These are phyloP conservation scores for Brettanomyces naardenensis DNA, from an alignment of 805 yeast genomes.

Conservation along the genomic window DNA sequence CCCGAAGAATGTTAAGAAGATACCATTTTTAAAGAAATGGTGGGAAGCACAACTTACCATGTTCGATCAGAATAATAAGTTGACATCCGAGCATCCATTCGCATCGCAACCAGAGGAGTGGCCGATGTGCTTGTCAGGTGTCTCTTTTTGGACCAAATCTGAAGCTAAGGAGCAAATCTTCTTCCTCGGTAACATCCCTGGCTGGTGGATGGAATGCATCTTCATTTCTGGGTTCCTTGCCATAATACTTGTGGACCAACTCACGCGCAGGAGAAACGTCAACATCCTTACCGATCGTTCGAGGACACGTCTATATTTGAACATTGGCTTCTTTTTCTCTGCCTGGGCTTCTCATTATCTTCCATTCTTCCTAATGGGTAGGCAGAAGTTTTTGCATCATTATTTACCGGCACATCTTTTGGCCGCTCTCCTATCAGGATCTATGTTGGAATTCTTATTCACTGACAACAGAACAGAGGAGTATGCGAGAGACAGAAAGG, in stretches of 20 bases:
- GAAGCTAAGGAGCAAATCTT: slow-evolving; percentile 66
- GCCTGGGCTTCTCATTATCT: slow-evolving; percentile 89
- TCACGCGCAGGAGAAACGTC: slow-evolving; percentile 67
- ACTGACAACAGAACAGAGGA: slow-evolving; percentile 39
- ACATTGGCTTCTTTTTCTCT: slow-evolving; percentile 72
- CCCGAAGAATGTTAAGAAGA: slow-evolving; percentile 52
- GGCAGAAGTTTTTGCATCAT: slow-evolving; percentile 92
- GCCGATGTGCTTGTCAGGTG: slow-evolving; percentile 88
- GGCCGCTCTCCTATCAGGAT: slow-evolving; percentile 79
- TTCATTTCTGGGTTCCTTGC: slow-evolving; percentile 58
- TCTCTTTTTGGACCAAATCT: slow-evolving; percentile 88
- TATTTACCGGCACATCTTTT: slow-evolving; percentile 91
- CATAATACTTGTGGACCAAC: slow-evolving; percentile 62
- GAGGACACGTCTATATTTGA: slow-evolving; percentile 66
- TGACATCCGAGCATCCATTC: slow-evolving; percentile 87
- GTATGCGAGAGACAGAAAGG: slow-evolving; percentile 4
- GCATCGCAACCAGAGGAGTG: slow-evolving; percentile 87
- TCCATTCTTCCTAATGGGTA: slow-evolving; percentile 85
- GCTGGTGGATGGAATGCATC: slow-evolving; percentile 79
- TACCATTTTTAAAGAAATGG: slow-evolving; percentile 84
- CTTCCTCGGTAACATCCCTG: slow-evolving; percentile 83
- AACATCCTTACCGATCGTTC: slow-evolving; percentile 50
- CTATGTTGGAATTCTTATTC: slow-evolving; percentile 68
- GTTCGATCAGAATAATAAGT: slow-evolving; percentile 88
- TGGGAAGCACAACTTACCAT: slow-evolving; percentile 77